These are phyloP conservation scores for Penicillium parvum DNA, from an alignment of 495 filamentous ascomycete species.

Conservation along the genomic window DNA sequence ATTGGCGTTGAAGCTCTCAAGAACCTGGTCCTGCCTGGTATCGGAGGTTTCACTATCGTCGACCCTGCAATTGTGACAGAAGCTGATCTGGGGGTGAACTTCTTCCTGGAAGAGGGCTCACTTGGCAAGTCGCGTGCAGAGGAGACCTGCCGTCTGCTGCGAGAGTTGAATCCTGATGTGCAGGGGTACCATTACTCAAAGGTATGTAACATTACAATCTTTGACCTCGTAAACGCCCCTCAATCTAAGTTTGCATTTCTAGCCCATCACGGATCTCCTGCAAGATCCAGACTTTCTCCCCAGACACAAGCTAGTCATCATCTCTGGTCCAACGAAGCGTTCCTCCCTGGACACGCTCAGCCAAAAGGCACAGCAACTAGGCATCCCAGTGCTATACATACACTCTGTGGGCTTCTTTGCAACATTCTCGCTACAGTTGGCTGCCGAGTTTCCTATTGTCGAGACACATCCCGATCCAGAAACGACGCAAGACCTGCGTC, in stretches of 20 bases:
- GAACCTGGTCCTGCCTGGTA: conserved; percentile 89
- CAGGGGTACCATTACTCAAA: conserved; percentile 57
- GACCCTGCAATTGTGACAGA: conserved; percentile 75
- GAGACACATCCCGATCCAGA: conserved; percentile 93
- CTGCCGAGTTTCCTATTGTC: conserved; percentile 81
- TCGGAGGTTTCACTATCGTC: conserved; percentile 91
- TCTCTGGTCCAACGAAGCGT: conserved; percentile 61
- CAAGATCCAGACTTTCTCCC: conserved; percentile 43
- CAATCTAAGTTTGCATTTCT: conserved; percentile 9
- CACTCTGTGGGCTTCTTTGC: conserved; percentile 89
- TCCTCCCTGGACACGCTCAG: conserved; percentile 56
- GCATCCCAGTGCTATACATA: conserved; percentile 74
- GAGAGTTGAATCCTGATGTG: conserved; percentile 95
- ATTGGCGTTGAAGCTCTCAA: conserved; percentile 92
- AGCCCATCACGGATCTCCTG: conserved; percentile 39
- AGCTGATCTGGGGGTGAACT: conserved; percentile 88
- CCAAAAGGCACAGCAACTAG: conserved; percentile 51
- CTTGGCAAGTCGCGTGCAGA: conserved; percentile 78
- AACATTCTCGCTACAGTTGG: conserved; percentile 72
- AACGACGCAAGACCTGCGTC: conserved; percentile 77
- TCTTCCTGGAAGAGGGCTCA: conserved; percentile 80
- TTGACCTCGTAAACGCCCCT: background rate
- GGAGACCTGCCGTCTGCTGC: conserved; percentile 66
- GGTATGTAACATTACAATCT: conserved; percentile 25
- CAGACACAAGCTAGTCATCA: conserved; percentile 69